A percentile compares a stretch with the other conserved stretches of the same genome.
Evolutionary conservation across 306 rosid genomes (phyloP).

Genomic region (Sechiopsis laciniata): DNA sequence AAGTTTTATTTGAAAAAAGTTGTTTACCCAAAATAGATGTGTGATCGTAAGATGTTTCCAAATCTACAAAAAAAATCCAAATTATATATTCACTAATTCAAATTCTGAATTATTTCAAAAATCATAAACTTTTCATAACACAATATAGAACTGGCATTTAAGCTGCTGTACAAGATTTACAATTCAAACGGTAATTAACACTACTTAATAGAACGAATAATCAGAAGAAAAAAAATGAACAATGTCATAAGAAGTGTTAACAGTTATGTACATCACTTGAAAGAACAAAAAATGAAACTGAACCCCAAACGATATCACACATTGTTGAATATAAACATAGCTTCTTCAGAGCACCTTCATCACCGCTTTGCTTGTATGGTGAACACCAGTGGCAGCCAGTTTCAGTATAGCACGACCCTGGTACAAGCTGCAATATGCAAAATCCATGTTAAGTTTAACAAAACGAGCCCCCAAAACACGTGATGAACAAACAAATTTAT

Average conservation of each 20-base stretch:
- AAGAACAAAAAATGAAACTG: not conserved
- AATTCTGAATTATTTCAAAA: not conserved
- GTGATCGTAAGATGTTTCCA: not conserved
- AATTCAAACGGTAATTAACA: not conserved
- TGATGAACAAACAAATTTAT: not conserved
- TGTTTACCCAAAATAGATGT: not conserved
- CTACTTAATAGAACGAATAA: not conserved
- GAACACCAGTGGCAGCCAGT: conserved; percentile 65
- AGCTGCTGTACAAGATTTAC: conserved; percentile 3
- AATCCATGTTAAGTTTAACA: not conserved
- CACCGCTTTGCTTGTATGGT: conserved; percentile 52
- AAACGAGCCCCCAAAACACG: not conserved
- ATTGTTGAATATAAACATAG: not conserved
- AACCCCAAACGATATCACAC: not conserved
- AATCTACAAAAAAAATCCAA: not conserved
- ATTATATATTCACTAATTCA: not conserved
- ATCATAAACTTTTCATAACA: not conserved
- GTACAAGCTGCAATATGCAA: conserved; percentile 53
- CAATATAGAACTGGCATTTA: not conserved
- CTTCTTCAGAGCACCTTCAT: conserved; percentile 50
- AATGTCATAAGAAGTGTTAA: not conserved
- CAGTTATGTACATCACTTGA: not conserved
- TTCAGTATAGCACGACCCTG: conserved; percentile 52
- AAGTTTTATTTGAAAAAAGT: too few relatives aligned
- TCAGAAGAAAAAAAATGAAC: not conserved